phyloP scores from a whole-genome alignment of 208 protist species.

The Angomonas deanei region DNA sequence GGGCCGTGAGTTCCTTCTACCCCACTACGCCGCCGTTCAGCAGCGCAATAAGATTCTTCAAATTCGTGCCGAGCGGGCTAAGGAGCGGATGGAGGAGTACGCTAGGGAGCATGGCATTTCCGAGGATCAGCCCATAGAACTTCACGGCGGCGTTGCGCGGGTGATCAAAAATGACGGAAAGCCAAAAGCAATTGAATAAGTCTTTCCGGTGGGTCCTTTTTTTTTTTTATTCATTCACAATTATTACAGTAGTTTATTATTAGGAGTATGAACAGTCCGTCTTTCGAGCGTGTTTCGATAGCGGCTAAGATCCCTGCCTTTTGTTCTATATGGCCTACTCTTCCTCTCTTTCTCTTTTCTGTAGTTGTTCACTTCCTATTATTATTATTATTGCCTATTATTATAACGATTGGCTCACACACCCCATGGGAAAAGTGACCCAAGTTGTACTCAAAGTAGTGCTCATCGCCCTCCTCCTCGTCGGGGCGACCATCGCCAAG shows the following conservation, averaged over 20 bases:
- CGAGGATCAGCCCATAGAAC: background rate
- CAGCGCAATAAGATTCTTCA: constrained; percentile 48
- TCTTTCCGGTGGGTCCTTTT: background rate
- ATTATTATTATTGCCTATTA: background rate
- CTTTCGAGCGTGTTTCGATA: background rate
- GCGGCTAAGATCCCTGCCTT: background rate
- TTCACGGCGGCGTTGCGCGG: constrained; percentile 1
- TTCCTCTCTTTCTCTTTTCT: background rate
- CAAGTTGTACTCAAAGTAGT: constrained; percentile 14
- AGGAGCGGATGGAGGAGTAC: constrained; percentile 30
- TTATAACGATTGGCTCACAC: background rate
- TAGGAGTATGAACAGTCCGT: no score
- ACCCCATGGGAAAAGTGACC: background rate
- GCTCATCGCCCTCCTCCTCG: constrained; percentile 36
- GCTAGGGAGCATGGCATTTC: constrained; percentile 1
- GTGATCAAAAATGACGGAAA: constrained; percentile 7
- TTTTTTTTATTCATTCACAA: background rate
- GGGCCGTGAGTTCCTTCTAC: constrained; percentile 43
- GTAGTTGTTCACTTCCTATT: background rate
- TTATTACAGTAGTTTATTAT: background rate
- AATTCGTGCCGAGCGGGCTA: constrained; percentile 54
- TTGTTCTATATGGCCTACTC: background rate
- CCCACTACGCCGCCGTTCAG: constrained; percentile 68
- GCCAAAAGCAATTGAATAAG: background rate
- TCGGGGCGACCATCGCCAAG: constrained; percentile 11